These are phyloP conservation scores for Trichoderma cornu-damae DNA, from an alignment of 2,329 filamentous ascomycete genomes.

Conservation along the genomic window DNA sequence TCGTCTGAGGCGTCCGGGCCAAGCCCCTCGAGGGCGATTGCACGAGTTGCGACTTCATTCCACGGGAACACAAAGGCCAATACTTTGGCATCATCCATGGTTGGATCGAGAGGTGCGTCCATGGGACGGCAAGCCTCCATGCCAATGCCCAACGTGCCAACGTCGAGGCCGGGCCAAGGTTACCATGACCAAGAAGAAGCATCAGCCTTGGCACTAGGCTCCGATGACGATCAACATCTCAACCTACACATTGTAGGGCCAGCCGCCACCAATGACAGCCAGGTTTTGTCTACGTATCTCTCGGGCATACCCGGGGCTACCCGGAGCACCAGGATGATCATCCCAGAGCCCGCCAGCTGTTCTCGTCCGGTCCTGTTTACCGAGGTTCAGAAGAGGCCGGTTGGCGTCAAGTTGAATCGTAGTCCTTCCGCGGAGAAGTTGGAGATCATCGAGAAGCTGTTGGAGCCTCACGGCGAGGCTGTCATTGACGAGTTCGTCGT, in stretches of 20 bases:
- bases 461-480: conserved; percentile 49
- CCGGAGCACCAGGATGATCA: conserved; percentile 29
- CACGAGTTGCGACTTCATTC: neutral
- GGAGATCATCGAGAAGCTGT: conserved; percentile 53
- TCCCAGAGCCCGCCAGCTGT: conserved; percentile 29
- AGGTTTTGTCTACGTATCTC: conserved; percentile 56
- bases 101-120: neutral
- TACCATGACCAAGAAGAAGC: conserved; percentile 20
- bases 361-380: conserved; percentile 43
- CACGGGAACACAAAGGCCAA: conserved; percentile 7
- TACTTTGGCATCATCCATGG: neutral
- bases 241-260: conserved; percentile 55
- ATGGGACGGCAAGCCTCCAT: neutral
- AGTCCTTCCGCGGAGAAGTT: conserved; percentile 43
- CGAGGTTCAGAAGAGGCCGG: conserved; percentile 41
- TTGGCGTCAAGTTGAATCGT: conserved; percentile 37
- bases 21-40: neutral
- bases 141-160: neutral
- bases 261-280: conserved; percentile 54
- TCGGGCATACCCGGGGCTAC: conserved; percentile 31
- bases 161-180: neutral
- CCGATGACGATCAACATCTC: conserved; percentile 36
- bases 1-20: neutral
- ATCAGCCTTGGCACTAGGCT: conserved; percentile 28
- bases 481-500: conserved; percentile 40